phyloP scores from a whole-genome alignment of 2,329 filamentous ascomycete genomes.

The Chrysosporium keratinophilum region DNA sequence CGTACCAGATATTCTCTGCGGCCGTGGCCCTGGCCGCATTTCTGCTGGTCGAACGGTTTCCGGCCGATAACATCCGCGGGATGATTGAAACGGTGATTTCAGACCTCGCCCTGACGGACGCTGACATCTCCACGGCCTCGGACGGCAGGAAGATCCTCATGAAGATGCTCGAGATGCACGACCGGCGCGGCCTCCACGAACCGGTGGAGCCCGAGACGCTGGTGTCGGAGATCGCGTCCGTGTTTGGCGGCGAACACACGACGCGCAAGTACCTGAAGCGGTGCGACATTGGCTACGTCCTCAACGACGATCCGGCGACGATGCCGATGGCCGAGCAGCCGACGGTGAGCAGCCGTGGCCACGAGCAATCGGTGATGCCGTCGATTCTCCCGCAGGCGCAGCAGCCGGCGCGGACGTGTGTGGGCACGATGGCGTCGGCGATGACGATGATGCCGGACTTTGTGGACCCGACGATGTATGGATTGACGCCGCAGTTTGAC shows the following conservation, averaged over 20 bases:
- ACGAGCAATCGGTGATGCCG: background rate
- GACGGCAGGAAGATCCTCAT: slow-evolving; percentile 21
- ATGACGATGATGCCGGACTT: background rate
- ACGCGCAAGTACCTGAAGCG: slow-evolving; percentile 23
- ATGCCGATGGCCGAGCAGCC: background rate
- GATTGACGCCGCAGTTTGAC: background rate
- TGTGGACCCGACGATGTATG: background rate
- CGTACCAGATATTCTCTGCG: slow-evolving; percentile 23
- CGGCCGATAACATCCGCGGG: slow-evolving; percentile 18
- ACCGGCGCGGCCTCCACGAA: slow-evolving; percentile 17
- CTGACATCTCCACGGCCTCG: slow-evolving; percentile 16
- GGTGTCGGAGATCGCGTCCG: slow-evolving; percentile 20
- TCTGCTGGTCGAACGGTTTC: slow-evolving; percentile 22
- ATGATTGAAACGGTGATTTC: slow-evolving; percentile 22
- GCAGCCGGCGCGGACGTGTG: background rate
- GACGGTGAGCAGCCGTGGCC: too few species aligned
- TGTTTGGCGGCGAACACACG: slow-evolving; percentile 22
- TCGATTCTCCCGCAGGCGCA: background rate
- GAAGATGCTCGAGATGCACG: slow-evolving; percentile 22
- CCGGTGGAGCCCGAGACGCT: slow-evolving; percentile 18
- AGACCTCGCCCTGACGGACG: slow-evolving; percentile 19
- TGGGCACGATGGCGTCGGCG: background rate
- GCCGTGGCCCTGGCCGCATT: slow-evolving; percentile 22
- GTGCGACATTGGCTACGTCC: slow-evolving; percentile 17
- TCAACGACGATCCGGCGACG: slow-evolving; percentile 11